These are phyloP conservation scores for Chaetomiaceae sp. DNA, from an alignment of 2,329 filamentous ascomycete species.

Conservation along the genomic window DNA sequence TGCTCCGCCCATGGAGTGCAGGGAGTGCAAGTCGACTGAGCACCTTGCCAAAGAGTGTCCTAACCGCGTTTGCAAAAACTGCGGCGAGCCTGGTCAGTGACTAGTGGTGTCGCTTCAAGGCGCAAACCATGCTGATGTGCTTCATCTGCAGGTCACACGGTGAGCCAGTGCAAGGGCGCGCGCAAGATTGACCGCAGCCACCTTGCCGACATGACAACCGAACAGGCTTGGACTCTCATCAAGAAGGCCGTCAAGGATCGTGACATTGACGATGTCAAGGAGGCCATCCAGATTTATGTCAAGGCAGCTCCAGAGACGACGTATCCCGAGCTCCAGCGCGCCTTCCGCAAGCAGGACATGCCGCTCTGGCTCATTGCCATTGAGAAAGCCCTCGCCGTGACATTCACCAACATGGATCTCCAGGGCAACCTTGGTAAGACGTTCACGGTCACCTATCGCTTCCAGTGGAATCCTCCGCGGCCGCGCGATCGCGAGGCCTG, in stretches of 20 bases:
- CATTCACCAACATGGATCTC: conserved; percentile 65
- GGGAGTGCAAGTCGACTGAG: conserved; percentile 40
- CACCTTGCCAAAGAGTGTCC: conserved; percentile 51
- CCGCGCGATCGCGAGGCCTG: conserved; percentile 54
- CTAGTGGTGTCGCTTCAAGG: conserved; percentile 24
- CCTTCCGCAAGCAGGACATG: conserved; percentile 49
- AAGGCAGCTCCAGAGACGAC: conserved; percentile 54
- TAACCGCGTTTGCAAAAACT: conserved; percentile 51
- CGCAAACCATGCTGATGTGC: conserved; percentile 1
- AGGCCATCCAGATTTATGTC: conserved; percentile 53
- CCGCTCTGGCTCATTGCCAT: conserved; percentile 56
- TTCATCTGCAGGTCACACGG: conserved; percentile 44
- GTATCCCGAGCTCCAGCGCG: conserved; percentile 54
- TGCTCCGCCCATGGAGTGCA: conserved; percentile 37
- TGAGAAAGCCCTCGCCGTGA: conserved; percentile 49
- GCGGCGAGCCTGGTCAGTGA: conserved; percentile 54
- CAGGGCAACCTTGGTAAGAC: conserved; percentile 62
- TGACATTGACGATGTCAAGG: conserved; percentile 59
- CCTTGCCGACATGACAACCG: conserved; percentile 43
- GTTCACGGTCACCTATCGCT: conserved; percentile 58
- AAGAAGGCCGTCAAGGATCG: conserved; percentile 43
- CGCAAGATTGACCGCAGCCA: conserved; percentile 51
- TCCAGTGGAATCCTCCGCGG: conserved; percentile 49
- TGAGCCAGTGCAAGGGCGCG: conserved; percentile 51
- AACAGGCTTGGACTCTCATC: conserved; percentile 54